Evolutionary conservation across 768 basidiomycete genomes (phyloP).

Genomic region (Termitomyces sp.): DNA sequence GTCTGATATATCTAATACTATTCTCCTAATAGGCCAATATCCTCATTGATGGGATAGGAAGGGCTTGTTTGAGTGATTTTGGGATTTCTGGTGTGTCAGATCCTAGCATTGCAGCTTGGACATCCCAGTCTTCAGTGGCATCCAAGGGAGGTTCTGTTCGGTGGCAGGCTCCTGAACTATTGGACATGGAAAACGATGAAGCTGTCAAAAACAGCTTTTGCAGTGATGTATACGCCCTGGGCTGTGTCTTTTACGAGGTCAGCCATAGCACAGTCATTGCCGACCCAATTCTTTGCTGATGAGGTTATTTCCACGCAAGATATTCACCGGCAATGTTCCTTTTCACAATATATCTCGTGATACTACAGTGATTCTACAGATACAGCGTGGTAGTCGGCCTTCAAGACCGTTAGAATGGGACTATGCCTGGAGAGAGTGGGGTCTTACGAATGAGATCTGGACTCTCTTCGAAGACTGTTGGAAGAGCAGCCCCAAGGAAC

Average conservation of each 20-base stretch:
- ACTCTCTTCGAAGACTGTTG: not conserved
- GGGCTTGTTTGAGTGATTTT: not conserved
- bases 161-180: not conserved
- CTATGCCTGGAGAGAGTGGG: not conserved
- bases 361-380: not conserved
- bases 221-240: not conserved
- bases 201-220: not conserved
- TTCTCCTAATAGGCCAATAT: not conserved
- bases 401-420: not conserved
- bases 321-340: not conserved
- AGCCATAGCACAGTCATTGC: not conserved
- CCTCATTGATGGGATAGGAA: not conserved
- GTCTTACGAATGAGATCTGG: not conserved
- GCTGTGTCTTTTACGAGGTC: not conserved
- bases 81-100: not conserved
- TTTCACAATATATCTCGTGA: not conserved
- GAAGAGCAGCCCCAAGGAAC: not conserved
- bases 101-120: not conserved
- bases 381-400: not conserved
- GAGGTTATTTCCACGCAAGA: not conserved
- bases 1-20: too few species aligned
- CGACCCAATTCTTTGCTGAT: not conserved
- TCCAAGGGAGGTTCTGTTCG: not conserved
- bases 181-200: not conserved
- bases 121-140: not conserved